Evolutionary conservation across 2,329 filamentous ascomycete genomes (phyloP).

Genomic region (Chaetomium globosum): DNA sequence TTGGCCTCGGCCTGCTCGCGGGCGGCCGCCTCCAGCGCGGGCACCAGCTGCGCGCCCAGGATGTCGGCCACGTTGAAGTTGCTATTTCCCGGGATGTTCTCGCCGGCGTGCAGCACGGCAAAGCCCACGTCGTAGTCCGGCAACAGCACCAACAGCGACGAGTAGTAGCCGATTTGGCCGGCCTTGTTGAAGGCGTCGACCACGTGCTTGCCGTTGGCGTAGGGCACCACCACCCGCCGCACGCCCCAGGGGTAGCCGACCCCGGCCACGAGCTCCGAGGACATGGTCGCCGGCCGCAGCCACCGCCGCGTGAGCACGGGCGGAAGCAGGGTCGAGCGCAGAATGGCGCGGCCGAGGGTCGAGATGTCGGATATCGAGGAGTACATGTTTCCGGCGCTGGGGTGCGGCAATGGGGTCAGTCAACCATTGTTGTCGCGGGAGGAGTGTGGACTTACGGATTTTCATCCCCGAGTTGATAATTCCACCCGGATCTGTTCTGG

Average conservation of each 20-base stretch:
- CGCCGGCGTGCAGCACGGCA: conserved; percentile 38
- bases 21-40: conserved; percentile 34
- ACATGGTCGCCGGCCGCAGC: conserved; percentile 48
- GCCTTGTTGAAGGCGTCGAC: conserved; percentile 40
- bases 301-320: conserved; percentile 46
- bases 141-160: conserved; percentile 32
- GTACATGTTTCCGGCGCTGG: conserved; percentile 49
- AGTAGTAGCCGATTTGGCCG: conserved; percentile 38
- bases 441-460: conserved; percentile 43
- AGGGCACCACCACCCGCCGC: conserved; percentile 39
- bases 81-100: conserved; percentile 28
- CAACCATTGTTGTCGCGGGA: neutral
- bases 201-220: conserved; percentile 37
- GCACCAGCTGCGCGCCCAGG: conserved; percentile 31
- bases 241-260: conserved; percentile 52
- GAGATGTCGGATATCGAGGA: conserved; percentile 49
- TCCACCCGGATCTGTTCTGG: conserved; percentile 39
- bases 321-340: conserved; percentile 44
- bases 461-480: conserved; percentile 45
- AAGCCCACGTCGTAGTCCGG: conserved; percentile 38
- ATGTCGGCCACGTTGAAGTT: conserved; percentile 35
- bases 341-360: conserved; percentile 48
- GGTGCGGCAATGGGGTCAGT: neutral
- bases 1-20: conserved; percentile 30
- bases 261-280: conserved; percentile 44